Percentiles rank a stretch among this genome's conserved stretches.
Evolutionary conservation across 192 early-diverging fungal species (phyloP).

Genomic region (Rhizoclosmatium sp.): DNA sequence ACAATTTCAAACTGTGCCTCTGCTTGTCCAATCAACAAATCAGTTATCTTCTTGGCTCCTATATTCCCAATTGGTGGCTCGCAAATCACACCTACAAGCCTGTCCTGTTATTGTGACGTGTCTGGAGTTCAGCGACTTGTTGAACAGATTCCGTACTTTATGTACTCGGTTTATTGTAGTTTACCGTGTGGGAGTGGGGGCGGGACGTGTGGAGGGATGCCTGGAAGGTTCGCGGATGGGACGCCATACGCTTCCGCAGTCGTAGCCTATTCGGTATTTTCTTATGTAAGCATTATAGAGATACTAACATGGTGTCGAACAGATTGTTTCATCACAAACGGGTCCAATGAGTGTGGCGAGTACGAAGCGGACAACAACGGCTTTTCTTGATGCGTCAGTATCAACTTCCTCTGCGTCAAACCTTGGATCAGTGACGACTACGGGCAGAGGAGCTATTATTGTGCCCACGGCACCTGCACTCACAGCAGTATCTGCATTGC

Average conservation of each 20-base stretch:
- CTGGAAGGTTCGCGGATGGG: constrained; percentile 27
- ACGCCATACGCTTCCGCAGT: constrained; percentile 17
- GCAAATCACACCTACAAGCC: neutral
- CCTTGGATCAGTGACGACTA: neutral
- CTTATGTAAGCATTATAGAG: neutral
- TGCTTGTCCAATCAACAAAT: constrained; percentile 1
- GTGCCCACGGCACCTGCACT: neutral
- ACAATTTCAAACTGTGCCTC: constrained; percentile 3
- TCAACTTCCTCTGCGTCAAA: neutral
- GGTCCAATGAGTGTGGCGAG: too few relatives aligned
- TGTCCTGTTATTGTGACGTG: constrained; percentile 30
- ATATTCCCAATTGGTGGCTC: neutral
- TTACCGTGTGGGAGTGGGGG: constrained; percentile 15
- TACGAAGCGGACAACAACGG: too few relatives aligned
- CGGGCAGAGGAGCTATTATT: neutral
- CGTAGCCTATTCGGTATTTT: constrained; percentile 27
- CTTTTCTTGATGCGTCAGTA: neutral
- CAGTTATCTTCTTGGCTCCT: constrained; percentile 24
- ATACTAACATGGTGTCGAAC: neutral
- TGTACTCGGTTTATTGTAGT: constrained; percentile 12
- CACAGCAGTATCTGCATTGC: neutral
- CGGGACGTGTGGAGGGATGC: constrained; percentile 29
- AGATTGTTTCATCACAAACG: neutral
- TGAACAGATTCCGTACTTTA: constrained; percentile 30
- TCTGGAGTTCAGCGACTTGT: constrained; percentile 10